phyloP scores from a whole-genome alignment of 2,329 filamentous ascomycete genomes.

The Achaetomium macrosporum region DNA sequence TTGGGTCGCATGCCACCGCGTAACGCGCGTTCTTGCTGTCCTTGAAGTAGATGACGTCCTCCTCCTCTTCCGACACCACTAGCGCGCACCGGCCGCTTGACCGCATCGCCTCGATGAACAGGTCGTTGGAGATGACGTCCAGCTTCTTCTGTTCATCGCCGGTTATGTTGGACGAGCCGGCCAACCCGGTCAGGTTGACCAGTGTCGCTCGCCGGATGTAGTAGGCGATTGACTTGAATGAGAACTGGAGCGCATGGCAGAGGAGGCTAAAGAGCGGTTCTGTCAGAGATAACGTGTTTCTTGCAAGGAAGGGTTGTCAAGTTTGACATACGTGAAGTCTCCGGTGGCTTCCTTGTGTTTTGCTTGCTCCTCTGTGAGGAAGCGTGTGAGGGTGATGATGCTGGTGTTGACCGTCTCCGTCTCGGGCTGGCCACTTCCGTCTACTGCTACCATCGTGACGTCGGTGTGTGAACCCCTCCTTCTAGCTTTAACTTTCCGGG shows the following conservation, averaged over 20 bases:
- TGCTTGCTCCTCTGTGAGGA: constrained; percentile 90
- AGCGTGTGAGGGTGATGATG: constrained; percentile 91
- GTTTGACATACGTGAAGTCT: constrained; percentile 80
- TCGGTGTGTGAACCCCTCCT: not conserved
- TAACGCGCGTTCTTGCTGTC: constrained; percentile 73
- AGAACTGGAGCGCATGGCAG: constrained; percentile 96
- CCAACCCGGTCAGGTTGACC: constrained; percentile 91
- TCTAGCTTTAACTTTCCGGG: not conserved
- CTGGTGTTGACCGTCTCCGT: constrained; percentile 88
- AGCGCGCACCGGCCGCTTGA: constrained; percentile 86
- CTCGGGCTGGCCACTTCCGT: constrained; percentile 42
- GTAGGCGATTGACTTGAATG: constrained; percentile 99
- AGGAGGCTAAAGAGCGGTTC: constrained; percentile 58
- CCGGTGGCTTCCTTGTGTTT: constrained; percentile 94
- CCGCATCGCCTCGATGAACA: constrained; percentile 93
- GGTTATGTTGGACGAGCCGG: constrained; percentile 89
- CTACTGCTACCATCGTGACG: constrained; percentile 24
- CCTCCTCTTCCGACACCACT: constrained; percentile 96
- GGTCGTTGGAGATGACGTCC: constrained; percentile 96
- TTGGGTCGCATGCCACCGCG: constrained; percentile 94
- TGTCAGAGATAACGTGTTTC: constrained; percentile 7
- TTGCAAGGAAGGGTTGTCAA: not conserved
- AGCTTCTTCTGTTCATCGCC: constrained; percentile 99
- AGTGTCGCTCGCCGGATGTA: constrained; percentile 95
- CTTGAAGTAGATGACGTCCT: constrained; percentile 84